Conservation (phyloP, 1,284 basidiomycete genomes). For the Inonotus obliquus region DNA sequence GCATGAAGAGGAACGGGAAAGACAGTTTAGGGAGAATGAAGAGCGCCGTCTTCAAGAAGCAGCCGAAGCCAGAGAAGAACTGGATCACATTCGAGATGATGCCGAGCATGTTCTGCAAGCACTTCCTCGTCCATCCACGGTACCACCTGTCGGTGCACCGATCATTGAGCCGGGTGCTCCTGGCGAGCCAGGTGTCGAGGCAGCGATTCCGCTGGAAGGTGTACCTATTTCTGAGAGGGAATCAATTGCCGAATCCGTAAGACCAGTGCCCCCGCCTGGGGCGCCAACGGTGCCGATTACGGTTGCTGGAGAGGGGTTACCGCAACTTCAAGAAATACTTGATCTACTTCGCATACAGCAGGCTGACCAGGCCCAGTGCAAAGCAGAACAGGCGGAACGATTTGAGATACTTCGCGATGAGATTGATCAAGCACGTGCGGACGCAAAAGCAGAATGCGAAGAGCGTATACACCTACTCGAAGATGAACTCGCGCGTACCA, state of each 20-base stretch:
- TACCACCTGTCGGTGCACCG: neutral
- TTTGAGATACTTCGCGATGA: conserved; percentile 39
- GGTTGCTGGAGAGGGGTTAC: conserved; percentile 31
- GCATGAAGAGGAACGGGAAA: conserved; percentile 60
- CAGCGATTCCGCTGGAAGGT: neutral
- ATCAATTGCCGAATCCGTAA: conserved; percentile 4
- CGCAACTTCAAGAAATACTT: conserved; percentile 51
- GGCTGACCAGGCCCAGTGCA: conserved; percentile 53
- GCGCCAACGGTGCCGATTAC: conserved; percentile 31
- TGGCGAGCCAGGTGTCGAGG: neutral
- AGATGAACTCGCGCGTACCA: conserved; percentile 53
- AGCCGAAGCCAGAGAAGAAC: conserved; percentile 43
- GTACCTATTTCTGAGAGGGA: neutral
- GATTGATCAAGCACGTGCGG: conserved; percentile 33
- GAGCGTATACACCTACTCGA: conserved; percentile 54
- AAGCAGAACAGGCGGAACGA: conserved; percentile 47
- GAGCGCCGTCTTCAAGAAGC: conserved; percentile 50
- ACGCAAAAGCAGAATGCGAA: conserved; percentile 48
- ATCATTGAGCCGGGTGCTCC: neutral
- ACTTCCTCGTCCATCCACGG: conserved; percentile 21
- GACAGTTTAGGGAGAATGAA: conserved; percentile 55
- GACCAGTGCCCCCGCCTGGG: conserved; percentile 8
- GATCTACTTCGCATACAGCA: conserved; percentile 55
- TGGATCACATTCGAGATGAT: conserved; percentile 40
- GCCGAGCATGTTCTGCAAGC: conserved; percentile 34